Conservation (phyloP, 345 rosid species). For the Boechera stricta region DNA sequence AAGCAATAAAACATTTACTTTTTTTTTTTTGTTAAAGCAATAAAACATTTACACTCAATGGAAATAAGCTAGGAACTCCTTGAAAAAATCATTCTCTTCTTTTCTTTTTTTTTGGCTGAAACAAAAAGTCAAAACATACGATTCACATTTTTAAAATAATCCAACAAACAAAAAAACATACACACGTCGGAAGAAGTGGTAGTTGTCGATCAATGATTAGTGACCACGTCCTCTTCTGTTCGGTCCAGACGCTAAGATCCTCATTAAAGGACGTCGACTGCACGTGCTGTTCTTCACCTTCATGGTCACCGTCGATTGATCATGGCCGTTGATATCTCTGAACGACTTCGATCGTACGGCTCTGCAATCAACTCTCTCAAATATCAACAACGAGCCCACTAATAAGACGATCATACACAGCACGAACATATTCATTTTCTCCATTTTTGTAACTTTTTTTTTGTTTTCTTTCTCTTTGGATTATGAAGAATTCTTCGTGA, state of each 20-base stretch:
- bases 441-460: constrained; percentile 19
- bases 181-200: neutral
- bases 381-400: constrained; percentile 20
- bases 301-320: constrained; percentile 18
- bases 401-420: constrained; percentile 32
- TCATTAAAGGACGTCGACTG: constrained; percentile 26
- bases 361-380: constrained; percentile 53
- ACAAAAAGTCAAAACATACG: no score
- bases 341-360: constrained; percentile 36
- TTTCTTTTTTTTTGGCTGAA: neutral
- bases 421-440: constrained; percentile 28
- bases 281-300: constrained; percentile 18
- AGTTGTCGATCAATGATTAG: constrained; percentile 36
- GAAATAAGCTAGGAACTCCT: neutral
- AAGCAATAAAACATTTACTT: no score
- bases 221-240: constrained; percentile 76
- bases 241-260: constrained; percentile 70
- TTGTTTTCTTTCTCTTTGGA: constrained; percentile 3
- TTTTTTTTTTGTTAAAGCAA: no score
- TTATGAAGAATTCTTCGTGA: neutral
- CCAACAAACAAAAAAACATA: neutral
- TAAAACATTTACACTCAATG: no score
- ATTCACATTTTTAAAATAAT: no score
- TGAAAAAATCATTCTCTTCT: neutral
- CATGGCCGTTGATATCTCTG: constrained; percentile 21